Evolutionary conservation across 208 protist genomes (phyloP).

Genomic region (Leptomonas pyrrhocoris): DNA sequence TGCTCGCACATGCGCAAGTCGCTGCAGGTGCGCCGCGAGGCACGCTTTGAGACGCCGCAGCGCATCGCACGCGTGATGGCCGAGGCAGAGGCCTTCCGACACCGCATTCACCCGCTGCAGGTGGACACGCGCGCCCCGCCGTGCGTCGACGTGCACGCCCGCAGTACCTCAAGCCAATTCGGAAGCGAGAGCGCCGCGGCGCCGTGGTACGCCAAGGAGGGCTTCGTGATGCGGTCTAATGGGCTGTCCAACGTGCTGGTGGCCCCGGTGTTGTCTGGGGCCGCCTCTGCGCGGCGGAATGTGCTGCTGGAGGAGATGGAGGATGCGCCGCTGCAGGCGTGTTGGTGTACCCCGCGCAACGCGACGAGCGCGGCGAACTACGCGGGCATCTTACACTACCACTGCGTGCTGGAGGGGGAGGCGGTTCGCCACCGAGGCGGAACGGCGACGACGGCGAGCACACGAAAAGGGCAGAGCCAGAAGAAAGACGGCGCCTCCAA

Average conservation of each 20-base stretch:
- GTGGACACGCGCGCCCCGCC: constrained; percentile 22
- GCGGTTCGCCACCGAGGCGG: constrained; percentile 15
- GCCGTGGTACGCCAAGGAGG: constrained; percentile 26
- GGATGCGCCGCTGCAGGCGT: constrained; percentile 49
- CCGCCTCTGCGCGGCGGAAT: constrained; percentile 4
- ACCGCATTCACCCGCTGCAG: constrained; percentile 21
- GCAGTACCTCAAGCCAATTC: background rate
- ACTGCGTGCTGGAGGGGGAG: constrained; percentile 68
- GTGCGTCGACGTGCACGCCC: constrained; percentile 22
- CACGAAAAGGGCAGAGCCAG: constrained; percentile 10
- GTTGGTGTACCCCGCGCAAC: constrained; percentile 83
- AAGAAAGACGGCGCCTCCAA: constrained; percentile 7
- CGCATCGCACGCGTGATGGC: constrained; percentile 30
- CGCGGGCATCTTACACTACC: constrained; percentile 80
- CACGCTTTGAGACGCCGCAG: constrained; percentile 26
- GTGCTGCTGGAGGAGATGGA: constrained; percentile 28
- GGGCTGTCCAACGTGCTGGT: constrained; percentile 29
- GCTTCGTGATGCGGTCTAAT: constrained; percentile 27
- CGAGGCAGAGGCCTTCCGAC: constrained; percentile 34
- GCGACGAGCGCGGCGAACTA: constrained; percentile 39
- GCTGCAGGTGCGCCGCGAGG: constrained; percentile 29
- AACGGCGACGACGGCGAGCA: background rate
- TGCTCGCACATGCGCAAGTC: background rate
- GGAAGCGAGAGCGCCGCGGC: constrained; percentile 3
- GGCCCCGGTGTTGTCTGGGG: constrained; percentile 18